Evolutionary conservation across 2,329 filamentous ascomycete genomes (phyloP).

Genomic region (Aureobasidium sp.): DNA sequence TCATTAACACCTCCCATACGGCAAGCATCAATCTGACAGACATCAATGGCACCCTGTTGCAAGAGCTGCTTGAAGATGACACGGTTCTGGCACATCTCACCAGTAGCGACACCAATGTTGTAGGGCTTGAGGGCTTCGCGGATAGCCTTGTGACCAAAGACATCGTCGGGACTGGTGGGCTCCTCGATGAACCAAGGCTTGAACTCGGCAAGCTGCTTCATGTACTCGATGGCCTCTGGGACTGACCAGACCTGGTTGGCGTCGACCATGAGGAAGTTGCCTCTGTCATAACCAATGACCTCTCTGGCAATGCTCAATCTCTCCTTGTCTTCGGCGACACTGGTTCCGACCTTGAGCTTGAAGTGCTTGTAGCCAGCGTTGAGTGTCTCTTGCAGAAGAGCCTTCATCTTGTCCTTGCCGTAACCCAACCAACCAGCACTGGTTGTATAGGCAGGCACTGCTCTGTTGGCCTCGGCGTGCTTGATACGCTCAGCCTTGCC

Average conservation of each 20-base stretch:
- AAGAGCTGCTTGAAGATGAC: constrained; percentile 92
- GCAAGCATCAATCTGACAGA: constrained; percentile 87
- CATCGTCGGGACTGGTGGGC: constrained; percentile 82
- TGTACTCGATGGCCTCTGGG: constrained; percentile 79
- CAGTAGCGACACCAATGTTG: constrained; percentile 78
- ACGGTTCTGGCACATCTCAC: constrained; percentile 93
- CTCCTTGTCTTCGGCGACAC: constrained; percentile 62
- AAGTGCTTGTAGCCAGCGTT: constrained; percentile 74
- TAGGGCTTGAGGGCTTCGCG: constrained; percentile 68
- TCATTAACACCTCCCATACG: constrained; percentile 87
- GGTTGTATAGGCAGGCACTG: constrained; percentile 87
- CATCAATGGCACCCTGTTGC: constrained; percentile 69
- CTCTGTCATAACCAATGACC: constrained; percentile 73
- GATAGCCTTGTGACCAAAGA: constrained; percentile 80
- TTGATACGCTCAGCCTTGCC: constrained; percentile 65
- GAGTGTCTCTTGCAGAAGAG: constrained; percentile 65
- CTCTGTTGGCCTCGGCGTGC: constrained; percentile 65
- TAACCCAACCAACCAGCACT: constrained; percentile 90
- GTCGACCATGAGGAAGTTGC: constrained; percentile 85
- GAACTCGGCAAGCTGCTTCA: constrained; percentile 74
- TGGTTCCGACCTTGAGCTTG: constrained; percentile 81
- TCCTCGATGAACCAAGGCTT: constrained; percentile 94
- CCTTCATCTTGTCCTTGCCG: constrained; percentile 77
- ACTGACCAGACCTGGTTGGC: constrained; percentile 91
- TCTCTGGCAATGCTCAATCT: constrained; percentile 67